Base-by-base conservation (phyloP, 129 eudicot species). In the Sambucus nigra region DNA sequence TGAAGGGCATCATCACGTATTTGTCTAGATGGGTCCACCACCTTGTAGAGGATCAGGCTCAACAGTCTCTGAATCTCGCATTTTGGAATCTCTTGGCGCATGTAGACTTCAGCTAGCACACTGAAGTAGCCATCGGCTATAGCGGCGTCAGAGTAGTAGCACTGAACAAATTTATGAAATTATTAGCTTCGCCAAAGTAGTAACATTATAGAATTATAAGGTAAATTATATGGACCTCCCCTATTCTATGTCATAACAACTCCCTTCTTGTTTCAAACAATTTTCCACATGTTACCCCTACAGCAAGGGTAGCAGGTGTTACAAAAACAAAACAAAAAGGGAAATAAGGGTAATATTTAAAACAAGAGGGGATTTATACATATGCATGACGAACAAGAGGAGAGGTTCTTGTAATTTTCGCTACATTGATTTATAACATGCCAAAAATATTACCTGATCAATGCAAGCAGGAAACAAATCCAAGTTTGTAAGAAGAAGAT, bases 101-200 rank as follows among this genome's bases (percentile, higher is more conserved):
- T 91, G 79, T 91, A 91, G 46, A 91, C 99, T 67, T 91, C 99
- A 24, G 99, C 99, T 48, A 91, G 81, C 44, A 86, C 99, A 51
- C 99, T 91, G 57, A 91, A 91, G 80, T 91, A 91, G 48, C 99
- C 99, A 64, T 91, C 99, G n/a, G 99, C 94, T 71, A 91, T 91
- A 29, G 91, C 91, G 50, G 95, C 94, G 65, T 86, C 95, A 8
- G 99, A 91, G 61, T 85, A 69, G 57, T 91, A 91, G 74, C 99
- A 91, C 99, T 86, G 94, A 39, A 65, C 31, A 45, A 17, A 48
- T 57, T 44, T 38, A 38, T 20, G 12, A 33, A 21, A 15, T 25
- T 44, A 41, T 47, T 14, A 73, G 32, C 21, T 25, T 47, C 10
- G 23, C 53, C 21, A 33, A 61, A 17, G n/a, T 3, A 47, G 17